These are phyloP conservation scores for Houttuynia cordata DNA, from an alignment of 164 flowering plant genomes.

Conservation along the genomic window DNA sequence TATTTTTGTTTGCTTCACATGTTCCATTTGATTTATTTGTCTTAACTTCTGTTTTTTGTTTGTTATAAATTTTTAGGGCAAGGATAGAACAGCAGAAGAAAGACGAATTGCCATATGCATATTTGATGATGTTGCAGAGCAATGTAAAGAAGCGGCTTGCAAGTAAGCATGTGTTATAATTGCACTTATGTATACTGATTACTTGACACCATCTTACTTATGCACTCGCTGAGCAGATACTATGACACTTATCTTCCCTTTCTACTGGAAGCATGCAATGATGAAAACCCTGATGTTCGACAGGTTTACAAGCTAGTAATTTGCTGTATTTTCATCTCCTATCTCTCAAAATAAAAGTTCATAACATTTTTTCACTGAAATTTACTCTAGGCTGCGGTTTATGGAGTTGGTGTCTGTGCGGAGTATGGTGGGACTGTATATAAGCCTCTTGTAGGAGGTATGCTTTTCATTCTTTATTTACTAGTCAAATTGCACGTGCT, in stretches of 20 bases:
- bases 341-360: background rate
- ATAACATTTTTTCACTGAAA: background rate
- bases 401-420: slow-evolving; percentile 97
- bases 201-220: background rate
- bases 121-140: slow-evolving; percentile 59
- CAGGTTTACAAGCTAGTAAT: slow-evolving; percentile 25
- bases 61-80: slow-evolving; percentile 24
- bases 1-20: background rate
- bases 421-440: slow-evolving; percentile 85
- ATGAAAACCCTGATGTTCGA: slow-evolving; percentile 51
- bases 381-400: slow-evolving; percentile 86
- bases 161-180: slow-evolving; percentile 22
- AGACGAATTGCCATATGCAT: slow-evolving; percentile 55
- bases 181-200: background rate
- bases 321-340: background rate
- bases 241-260: slow-evolving; percentile 52
- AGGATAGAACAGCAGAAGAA: slow-evolving; percentile 53
- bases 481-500: no score
- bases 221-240: slow-evolving; percentile 25
- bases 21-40: background rate
- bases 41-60: background rate
- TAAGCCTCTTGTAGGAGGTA: slow-evolving; percentile 91
- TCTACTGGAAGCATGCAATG: slow-evolving; percentile 55
- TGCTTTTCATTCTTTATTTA: background rate
- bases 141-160: slow-evolving; percentile 48